Percentiles rank a stretch among this genome's conserved stretches.
phyloP scores from a whole-genome alignment of 176 grass and related monocot species.

The Raddia distichophylla region DNA sequence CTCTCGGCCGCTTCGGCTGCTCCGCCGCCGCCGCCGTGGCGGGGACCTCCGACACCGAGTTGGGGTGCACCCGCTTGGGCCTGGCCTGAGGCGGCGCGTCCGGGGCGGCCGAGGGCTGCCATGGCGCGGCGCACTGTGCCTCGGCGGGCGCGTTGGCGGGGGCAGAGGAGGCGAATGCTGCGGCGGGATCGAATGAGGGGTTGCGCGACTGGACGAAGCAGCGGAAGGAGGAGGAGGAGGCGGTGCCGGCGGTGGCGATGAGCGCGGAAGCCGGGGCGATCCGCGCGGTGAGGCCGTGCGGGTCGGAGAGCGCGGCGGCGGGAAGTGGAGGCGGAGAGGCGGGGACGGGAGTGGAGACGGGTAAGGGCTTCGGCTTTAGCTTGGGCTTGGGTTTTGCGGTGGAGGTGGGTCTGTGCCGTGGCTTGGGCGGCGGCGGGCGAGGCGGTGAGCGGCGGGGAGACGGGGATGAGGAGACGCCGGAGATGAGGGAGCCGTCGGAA shows the following conservation, averaged over 20 bases:
- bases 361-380: conserved; percentile 26
- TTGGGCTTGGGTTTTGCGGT: conserved; percentile 46
- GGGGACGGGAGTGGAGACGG: background rate
- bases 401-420: conserved; percentile 23
- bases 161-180: conserved; percentile 31
- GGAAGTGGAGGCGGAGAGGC: conserved; percentile 31
- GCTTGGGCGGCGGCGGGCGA: conserved; percentile 36
- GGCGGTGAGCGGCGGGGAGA: conserved; percentile 41
- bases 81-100: conserved; percentile 43
- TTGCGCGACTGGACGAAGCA: conserved; percentile 71
- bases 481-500: conserved; percentile 72
- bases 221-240: conserved; percentile 62
- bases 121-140: background rate
- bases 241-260: conserved; percentile 6
- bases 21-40: conserved; percentile 19
- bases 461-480: conserved; percentile 67
- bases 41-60: conserved; percentile 53
- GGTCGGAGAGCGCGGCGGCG: conserved; percentile 49
- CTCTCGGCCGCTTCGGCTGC: conserved; percentile 59
- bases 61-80: conserved; percentile 74
- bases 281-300: conserved; percentile 56
- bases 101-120: background rate
- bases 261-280: conserved; percentile 35
- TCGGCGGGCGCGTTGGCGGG: conserved; percentile 1
- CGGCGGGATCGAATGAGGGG: conserved; percentile 60